Evolutionary conservation across 2,329 filamentous ascomycete species (phyloP).

Genomic region (Fusarium sp.): DNA sequence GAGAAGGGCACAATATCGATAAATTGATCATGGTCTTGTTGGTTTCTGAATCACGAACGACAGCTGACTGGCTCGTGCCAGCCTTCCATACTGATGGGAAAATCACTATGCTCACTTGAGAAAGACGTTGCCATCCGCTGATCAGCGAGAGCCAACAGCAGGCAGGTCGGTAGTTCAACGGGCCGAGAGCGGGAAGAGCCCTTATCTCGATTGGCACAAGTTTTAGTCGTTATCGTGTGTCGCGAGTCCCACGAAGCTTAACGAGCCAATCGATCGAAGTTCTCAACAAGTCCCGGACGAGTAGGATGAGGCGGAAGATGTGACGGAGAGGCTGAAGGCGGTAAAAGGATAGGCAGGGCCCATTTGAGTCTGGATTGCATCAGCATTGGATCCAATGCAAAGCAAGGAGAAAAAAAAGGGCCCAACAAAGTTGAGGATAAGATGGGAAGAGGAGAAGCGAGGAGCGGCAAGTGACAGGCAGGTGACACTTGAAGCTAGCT

Average conservation of each 20-base stretch:
- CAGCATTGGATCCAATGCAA: constrained; percentile 21
- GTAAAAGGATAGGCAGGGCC: constrained; percentile 31
- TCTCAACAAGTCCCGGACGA: constrained; percentile 15
- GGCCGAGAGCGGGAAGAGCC: constrained; percentile 19
- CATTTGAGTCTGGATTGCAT: constrained; percentile 37
- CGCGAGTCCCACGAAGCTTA: constrained; percentile 19
- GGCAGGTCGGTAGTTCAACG: neutral
- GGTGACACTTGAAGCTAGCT: constrained; percentile 21
- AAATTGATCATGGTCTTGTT: neutral
- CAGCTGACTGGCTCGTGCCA: neutral
- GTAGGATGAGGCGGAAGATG: constrained; percentile 4
- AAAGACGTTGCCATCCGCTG: neutral
- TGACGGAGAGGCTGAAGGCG: constrained; percentile 15
- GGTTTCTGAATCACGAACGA: neutral
- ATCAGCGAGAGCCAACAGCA: neutral
- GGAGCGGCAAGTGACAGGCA: constrained; percentile 3
- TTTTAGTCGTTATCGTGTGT: constrained; percentile 8
- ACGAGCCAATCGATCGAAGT: constrained; percentile 32
- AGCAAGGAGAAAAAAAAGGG: constrained; percentile 8
- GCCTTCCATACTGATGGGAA: neutral
- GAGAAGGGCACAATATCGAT: constrained; percentile 1
- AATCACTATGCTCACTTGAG: constrained; percentile 17
- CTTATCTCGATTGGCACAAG: constrained; percentile 21
- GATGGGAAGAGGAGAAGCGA: constrained; percentile 27
- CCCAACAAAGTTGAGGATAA: constrained; percentile 12